phyloP scores from a whole-genome alignment of 2,329 filamentous ascomycete genomes.

The Orbilia brochopaga region DNA sequence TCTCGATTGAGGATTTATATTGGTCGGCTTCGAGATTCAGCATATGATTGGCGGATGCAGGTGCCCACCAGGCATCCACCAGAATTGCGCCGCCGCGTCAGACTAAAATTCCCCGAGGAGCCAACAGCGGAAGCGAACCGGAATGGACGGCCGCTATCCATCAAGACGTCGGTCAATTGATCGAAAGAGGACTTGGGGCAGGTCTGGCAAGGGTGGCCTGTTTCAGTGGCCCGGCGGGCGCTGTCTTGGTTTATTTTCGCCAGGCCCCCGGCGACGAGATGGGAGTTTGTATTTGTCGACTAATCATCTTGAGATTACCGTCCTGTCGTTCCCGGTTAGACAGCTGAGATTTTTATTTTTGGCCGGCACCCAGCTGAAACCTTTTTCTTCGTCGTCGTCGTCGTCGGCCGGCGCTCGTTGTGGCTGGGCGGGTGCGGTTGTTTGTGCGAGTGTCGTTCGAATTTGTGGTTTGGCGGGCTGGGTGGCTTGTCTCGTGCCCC shows the following conservation, averaged over 20 bases:
- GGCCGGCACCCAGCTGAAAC: neutral
- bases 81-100: neutral
- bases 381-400: neutral
- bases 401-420: no score
- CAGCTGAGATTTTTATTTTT: conserved; percentile 4
- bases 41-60: neutral
- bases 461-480: neutral
- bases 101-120: neutral
- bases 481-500: neutral
- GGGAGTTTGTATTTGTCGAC: no score
- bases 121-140: neutral
- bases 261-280: no score
- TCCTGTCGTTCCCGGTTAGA: no score
- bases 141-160: neutral
- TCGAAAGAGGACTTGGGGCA: neutral
- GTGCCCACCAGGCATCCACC: neutral
- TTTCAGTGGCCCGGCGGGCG: no score
- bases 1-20: no score
- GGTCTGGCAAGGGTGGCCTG: neutral
- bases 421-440: no score
- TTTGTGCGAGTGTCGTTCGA: no score
- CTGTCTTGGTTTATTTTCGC: no score
- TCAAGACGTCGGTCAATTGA: neutral
- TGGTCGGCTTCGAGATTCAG: no score
- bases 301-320: no score